Base-by-base conservation (phyloP, 2,329 filamentous ascomycete genomes). In the Shiraia bambusicola region DNA sequence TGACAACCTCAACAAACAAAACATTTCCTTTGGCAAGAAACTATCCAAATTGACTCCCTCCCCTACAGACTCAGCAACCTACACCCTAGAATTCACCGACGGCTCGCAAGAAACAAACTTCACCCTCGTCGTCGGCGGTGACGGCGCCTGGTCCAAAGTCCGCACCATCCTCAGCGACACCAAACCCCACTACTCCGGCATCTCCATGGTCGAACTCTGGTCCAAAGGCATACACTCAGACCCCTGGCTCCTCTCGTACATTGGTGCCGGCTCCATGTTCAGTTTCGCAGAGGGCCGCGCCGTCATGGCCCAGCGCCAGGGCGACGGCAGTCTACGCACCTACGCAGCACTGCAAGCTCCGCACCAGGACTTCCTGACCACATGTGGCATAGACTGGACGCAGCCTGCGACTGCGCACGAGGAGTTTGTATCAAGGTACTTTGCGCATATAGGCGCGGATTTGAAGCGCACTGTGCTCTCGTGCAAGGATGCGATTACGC, bases 241-340 rank as follows among this genome's bases (percentile, higher is more conserved):
- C 32, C 58, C 58, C 1, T 69, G 72, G 34, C 57, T 80, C 0
- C 56, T 65, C 45, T 65, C 59, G 6, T 72, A 74, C 0, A 71
- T 79, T 33, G 77, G 78, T 36, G 35, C 59, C 8, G 70, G 66
- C 5, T 54, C 52, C 2, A 46, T 64, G 36, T 65, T 69, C 34
- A 38, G 56, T 1, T 62, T 64, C 16, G 59, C 56, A 4, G 61
- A 71, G 4, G 78, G 77, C 26, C 39, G 42, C 2, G 50, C 54
- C 3, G 42, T 80, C 10, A 50, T 62, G 3, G 54, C 60, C 11
- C 76, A 79, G 59, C 71, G 73, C 41, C 66, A 72, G 50, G 78
- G 78, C 26, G 72, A 80, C 42, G 75, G 73, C 7, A 74, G 70
- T 48, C 52, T 81, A 17, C 64, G 65, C 39, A 58, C 75, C 1